These are phyloP conservation scores for Mycena filopes DNA, from an alignment of 768 basidiomycete genomes.

Conservation along the genomic window DNA sequence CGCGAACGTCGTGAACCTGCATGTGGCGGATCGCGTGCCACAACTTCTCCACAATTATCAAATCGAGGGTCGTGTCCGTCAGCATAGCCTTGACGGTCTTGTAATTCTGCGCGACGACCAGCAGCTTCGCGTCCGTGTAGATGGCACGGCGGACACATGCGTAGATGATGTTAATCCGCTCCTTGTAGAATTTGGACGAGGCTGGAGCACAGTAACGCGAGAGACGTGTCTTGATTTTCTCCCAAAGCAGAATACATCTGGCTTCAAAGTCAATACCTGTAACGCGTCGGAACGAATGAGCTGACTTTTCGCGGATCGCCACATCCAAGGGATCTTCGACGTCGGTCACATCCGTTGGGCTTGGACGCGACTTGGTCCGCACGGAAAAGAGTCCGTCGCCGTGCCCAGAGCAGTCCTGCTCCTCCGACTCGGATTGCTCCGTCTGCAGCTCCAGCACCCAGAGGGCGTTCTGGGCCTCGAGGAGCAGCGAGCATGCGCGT, in stretches of 20 bases:
- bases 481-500: conserved; percentile 48
- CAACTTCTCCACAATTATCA: conserved; percentile 45
- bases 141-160: conserved; percentile 51
- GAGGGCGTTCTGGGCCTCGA: conserved; percentile 45
- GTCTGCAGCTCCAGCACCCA: conserved; percentile 48
- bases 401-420: conserved; percentile 30
- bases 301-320: conserved; percentile 45
- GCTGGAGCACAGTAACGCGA: conserved; percentile 46
- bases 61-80: conserved; percentile 42
- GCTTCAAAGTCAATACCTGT: neutral
- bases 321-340: conserved; percentile 39
- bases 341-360: conserved; percentile 34
- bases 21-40: conserved; percentile 46
- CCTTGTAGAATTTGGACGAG: conserved; percentile 43
- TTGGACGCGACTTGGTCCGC: conserved; percentile 3
- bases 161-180: conserved; percentile 46
- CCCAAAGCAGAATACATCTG: conserved; percentile 43
- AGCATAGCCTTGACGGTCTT: conserved; percentile 42
- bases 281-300: conserved; percentile 39
- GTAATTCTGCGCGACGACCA: conserved; percentile 49
- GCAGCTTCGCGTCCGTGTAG: conserved; percentile 49
- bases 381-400: conserved; percentile 24
- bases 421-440: conserved; percentile 9
- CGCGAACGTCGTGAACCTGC: conserved; percentile 42
- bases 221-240: conserved; percentile 46